phyloP scores from a whole-genome alignment of 805 yeast species.

The Teunomyces barrocoloradensis region DNA sequence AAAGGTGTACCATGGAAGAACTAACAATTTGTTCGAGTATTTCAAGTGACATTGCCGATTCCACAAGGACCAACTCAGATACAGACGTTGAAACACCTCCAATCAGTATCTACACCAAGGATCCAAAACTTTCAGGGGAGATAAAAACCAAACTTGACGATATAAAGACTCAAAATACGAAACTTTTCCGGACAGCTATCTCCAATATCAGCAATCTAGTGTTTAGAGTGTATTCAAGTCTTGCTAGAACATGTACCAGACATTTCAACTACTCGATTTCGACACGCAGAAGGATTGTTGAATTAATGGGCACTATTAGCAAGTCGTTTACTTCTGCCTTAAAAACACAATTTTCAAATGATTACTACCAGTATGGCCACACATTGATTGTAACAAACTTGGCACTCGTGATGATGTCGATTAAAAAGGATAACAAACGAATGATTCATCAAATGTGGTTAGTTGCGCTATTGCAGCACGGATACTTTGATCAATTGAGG shows the following conservation, averaged over 20 bases:
- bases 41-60: slow-evolving; percentile 46
- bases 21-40: slow-evolving; percentile 45
- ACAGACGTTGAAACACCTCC: slow-evolving; percentile 33
- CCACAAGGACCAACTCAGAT: slow-evolving; percentile 36
- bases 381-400: slow-evolving; percentile 35
- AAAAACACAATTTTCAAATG: slow-evolving; percentile 15
- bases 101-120: slow-evolving; percentile 42
- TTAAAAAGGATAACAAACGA: slow-evolving; percentile 21
- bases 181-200: background rate
- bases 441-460: slow-evolving; percentile 38
- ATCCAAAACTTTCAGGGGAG: slow-evolving; percentile 11
- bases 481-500: slow-evolving; percentile 40
- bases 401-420: slow-evolving; percentile 26
- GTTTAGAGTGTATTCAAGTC: background rate
- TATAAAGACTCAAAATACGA: background rate
- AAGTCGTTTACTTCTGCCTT: slow-evolving; percentile 26
- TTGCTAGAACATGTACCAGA: background rate
- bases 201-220: background rate
- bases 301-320: slow-evolving; percentile 29
- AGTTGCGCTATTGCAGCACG: slow-evolving; percentile 50
- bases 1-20: slow-evolving; percentile 58
- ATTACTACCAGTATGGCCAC: slow-evolving; percentile 21
- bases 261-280: slow-evolving; percentile 12
- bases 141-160: background rate
- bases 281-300: slow-evolving; percentile 39